Percentiles rank a stretch among this genome's conserved stretches.
These are phyloP conservation scores for Fragaria ananassa DNA, from an alignment of 306 rosid species.

Conservation along the genomic window DNA sequence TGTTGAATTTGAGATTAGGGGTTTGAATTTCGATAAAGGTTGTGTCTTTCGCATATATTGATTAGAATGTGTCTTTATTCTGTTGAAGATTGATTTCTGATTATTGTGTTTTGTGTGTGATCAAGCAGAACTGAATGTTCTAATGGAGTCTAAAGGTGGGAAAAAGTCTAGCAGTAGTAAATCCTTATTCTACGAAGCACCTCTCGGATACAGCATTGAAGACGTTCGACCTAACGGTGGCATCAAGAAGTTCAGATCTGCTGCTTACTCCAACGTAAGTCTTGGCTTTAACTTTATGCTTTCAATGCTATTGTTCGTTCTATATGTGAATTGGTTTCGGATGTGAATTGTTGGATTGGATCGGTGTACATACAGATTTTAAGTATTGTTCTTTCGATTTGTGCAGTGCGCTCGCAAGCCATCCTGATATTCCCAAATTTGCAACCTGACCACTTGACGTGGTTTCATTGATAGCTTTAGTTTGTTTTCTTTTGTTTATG, in stretches of 20 bases:
- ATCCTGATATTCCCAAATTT: slow-evolving; percentile 51
- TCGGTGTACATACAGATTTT: not conserved
- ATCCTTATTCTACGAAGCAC: slow-evolving; percentile 71
- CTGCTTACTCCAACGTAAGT: slow-evolving; percentile 86
- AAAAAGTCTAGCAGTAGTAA: slow-evolving; percentile 73
- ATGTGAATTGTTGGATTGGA: not conserved
- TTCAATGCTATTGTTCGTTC: not conserved
- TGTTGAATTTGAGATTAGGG: not conserved
- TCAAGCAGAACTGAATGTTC: slow-evolving; percentile 47
- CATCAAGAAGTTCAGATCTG: slow-evolving; percentile 82
- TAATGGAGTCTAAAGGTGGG: slow-evolving; percentile 85
- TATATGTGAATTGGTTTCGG: not conserved
- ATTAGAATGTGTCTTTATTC: not conserved
- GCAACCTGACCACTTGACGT: slow-evolving; percentile 16
- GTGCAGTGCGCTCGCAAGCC: slow-evolving; percentile 90
- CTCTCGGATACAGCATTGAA: slow-evolving; percentile 87
- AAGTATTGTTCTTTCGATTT: not conserved
- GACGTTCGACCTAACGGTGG: slow-evolving; percentile 86
- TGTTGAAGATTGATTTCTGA: not conserved
- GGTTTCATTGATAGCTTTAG: slow-evolving; percentile 14
- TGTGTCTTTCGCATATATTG: not conserved
- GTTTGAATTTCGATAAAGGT: not conserved
- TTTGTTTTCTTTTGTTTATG: slow-evolving; percentile 18
- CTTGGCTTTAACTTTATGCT: not conserved
- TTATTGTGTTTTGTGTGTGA: not conserved